A percentile compares a stretch with the other conserved stretches of the same genome.
Conservation (phyloP, 805 yeast species). For the Citeromyces matritensis region DNA sequence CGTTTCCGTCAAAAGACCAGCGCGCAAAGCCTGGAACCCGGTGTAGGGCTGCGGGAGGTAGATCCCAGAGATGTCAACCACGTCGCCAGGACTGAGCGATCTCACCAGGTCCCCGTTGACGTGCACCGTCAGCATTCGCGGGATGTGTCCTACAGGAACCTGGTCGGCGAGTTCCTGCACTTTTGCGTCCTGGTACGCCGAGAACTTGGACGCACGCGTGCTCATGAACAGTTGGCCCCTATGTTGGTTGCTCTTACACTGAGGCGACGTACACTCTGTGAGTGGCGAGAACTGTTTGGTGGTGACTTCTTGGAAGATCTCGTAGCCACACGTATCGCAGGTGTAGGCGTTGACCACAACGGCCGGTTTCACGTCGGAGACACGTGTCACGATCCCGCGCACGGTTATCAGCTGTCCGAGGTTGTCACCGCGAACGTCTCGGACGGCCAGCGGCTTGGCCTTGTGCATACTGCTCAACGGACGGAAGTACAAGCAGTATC, state of each 20-base stretch:
- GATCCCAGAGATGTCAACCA: conserved; percentile 85
- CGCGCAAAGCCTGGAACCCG: conserved; percentile 83
- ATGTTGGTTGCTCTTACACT: conserved; percentile 64
- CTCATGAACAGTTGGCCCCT: conserved; percentile 85
- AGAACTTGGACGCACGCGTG: conserved; percentile 91
- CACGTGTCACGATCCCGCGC: conserved; percentile 89
- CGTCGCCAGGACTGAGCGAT: conserved; percentile 82
- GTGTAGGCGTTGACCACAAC: conserved; percentile 89
- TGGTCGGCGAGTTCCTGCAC: conserved; percentile 91
- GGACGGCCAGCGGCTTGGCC: conserved; percentile 62
- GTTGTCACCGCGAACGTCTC: conserved; percentile 74
- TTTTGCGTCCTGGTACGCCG: conserved; percentile 90
- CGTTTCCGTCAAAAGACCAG: conserved; percentile 90
- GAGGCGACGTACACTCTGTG: conserved; percentile 68
- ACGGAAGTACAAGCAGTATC: conserved; percentile 76
- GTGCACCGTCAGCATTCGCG: conserved; percentile 73
- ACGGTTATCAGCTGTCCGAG: conserved; percentile 83
- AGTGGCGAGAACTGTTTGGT: conserved; percentile 79
- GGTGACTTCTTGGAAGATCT: conserved; percentile 89
- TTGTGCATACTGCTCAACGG: conserved; percentile 41
- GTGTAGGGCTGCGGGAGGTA: conserved; percentile 92
- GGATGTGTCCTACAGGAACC: conserved; percentile 97
- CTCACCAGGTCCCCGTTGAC: conserved; percentile 89
- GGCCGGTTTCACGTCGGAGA: conserved; percentile 90
- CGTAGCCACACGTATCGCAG: conserved; percentile 95